phyloP scores from a whole-genome alignment of 305 asterid genomes.

The Fraxinus angustifolia region DNA sequence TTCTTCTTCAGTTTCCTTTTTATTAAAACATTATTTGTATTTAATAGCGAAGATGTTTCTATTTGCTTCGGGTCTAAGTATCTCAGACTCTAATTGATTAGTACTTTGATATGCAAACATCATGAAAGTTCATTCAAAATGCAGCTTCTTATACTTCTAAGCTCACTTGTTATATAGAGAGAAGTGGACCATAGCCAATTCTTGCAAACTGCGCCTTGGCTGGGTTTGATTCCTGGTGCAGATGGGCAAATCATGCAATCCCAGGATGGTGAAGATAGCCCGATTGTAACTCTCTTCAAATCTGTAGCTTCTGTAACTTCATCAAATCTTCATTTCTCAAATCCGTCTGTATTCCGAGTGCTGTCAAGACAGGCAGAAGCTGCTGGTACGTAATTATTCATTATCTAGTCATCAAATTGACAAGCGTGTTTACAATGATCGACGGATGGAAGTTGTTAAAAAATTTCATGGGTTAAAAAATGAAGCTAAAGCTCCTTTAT shows the following conservation, averaged over 20 bases:
- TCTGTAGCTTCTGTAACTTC: constrained; percentile 62
- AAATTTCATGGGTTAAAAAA: neutral
- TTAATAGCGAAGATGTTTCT: neutral
- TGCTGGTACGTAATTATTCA: constrained; percentile 63
- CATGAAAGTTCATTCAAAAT: constrained; percentile 1
- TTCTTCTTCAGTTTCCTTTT: neutral
- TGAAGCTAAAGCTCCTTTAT: neutral
- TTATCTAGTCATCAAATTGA: neutral
- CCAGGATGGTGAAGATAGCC: constrained; percentile 80
- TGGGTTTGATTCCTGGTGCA: constrained; percentile 84
- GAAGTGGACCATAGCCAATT: constrained; percentile 88
- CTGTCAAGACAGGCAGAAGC: constrained; percentile 98
- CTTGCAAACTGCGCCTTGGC: constrained; percentile 98
- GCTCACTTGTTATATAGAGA: constrained; percentile 50
- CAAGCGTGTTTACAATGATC: neutral
- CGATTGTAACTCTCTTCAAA: constrained; percentile 75
- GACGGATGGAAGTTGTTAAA: neutral
- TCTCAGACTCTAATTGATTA: neutral
- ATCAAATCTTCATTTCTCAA: constrained; percentile 60
- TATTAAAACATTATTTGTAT: neutral
- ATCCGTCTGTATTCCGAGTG: constrained; percentile 62
- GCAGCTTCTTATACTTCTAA: constrained; percentile 11
- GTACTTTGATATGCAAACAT: constrained; percentile 2
- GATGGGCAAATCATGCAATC: constrained; percentile 82
- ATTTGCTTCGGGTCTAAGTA: neutral